Percentiles rank a stretch among this genome's conserved stretches.
phyloP scores from a whole-genome alignment of 768 basidiomycete genomes.

The Termitomyces eurrhizus region DNA sequence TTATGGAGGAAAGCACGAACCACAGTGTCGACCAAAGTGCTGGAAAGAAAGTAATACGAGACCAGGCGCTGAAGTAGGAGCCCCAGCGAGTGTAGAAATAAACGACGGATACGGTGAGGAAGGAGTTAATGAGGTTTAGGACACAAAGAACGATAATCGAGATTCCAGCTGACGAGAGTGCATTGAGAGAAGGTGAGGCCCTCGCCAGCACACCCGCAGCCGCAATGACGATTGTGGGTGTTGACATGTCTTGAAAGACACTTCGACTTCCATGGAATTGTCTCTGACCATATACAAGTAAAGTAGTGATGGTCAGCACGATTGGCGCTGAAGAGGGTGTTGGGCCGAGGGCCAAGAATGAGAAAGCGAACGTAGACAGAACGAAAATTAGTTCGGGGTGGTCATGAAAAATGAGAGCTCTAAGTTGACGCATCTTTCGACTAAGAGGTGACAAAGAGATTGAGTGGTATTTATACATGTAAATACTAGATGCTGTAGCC shows the following conservation, averaged over 20 bases:
- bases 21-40: conserved; percentile 65
- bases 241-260: conserved; percentile 16
- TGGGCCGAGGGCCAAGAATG: conserved; percentile 23
- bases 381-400: conserved; percentile 26
- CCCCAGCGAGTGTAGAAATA: conserved; percentile 35
- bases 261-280: conserved; percentile 25
- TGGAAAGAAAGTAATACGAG: conserved; percentile 58
- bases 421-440: conserved; percentile 21
- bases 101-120: conserved; percentile 35
- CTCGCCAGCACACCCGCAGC: conserved; percentile 39
- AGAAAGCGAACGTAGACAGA: conserved; percentile 16
- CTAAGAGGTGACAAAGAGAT: background rate
- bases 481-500: background rate
- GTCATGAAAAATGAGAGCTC: conserved; percentile 23
- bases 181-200: conserved; percentile 40
- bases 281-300: conserved; percentile 35
- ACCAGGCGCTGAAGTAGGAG: conserved; percentile 32
- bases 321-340: conserved; percentile 23
- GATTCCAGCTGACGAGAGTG: conserved; percentile 47
- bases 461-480: background rate
- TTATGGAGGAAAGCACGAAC: conserved; percentile 48
- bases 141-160: conserved; percentile 45
- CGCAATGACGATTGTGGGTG: conserved; percentile 36
- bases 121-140: conserved; percentile 41
- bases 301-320: conserved; percentile 24